phyloP scores from a whole-genome alignment of 345 rosid genomes.

The Populus tremula region DNA sequence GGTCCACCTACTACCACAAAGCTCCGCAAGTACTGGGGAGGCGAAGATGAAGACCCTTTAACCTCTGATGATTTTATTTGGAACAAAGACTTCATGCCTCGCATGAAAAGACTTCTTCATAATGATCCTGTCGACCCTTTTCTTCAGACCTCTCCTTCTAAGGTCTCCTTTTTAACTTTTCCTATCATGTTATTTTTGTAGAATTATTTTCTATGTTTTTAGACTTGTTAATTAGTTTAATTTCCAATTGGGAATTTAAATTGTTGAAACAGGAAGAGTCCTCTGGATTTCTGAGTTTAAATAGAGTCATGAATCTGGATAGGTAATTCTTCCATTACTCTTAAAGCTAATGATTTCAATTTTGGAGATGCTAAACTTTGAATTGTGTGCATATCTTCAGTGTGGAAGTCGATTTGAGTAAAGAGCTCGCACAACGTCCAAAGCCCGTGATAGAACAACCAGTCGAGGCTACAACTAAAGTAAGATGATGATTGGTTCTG shows the following conservation, averaged over 20 bases:
- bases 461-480: slow-evolving; percentile 35
- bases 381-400: slow-evolving; percentile 32
- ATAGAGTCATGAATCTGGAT: slow-evolving; percentile 85
- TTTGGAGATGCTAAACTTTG: slow-evolving; percentile 6
- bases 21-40: slow-evolving; percentile 89
- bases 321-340: slow-evolving; percentile 43
- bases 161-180: slow-evolving; percentile 32
- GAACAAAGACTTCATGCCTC: slow-evolving; percentile 86
- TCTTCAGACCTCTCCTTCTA: slow-evolving; percentile 35
- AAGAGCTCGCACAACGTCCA: slow-evolving; percentile 56
- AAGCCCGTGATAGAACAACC: slow-evolving; percentile 34
- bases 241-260: neutral
- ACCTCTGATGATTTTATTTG: slow-evolving; percentile 83
- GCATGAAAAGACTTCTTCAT: slow-evolving; percentile 58
- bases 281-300: slow-evolving; percentile 83
- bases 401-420: slow-evolving; percentile 82
- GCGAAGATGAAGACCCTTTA: slow-evolving; percentile 78
- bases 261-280: slow-evolving; percentile 58
- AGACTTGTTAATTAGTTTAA: neutral
- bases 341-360: slow-evolving; percentile 1
- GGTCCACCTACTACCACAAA: slow-evolving; percentile 76
- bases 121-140: slow-evolving; percentile 38
- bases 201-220: neutral
- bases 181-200: neutral
- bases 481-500: slow-evolving; percentile 26